Evolutionary conservation across 2,329 filamentous ascomycete genomes (phyloP).

Genomic region (Didymella keratinophila): DNA sequence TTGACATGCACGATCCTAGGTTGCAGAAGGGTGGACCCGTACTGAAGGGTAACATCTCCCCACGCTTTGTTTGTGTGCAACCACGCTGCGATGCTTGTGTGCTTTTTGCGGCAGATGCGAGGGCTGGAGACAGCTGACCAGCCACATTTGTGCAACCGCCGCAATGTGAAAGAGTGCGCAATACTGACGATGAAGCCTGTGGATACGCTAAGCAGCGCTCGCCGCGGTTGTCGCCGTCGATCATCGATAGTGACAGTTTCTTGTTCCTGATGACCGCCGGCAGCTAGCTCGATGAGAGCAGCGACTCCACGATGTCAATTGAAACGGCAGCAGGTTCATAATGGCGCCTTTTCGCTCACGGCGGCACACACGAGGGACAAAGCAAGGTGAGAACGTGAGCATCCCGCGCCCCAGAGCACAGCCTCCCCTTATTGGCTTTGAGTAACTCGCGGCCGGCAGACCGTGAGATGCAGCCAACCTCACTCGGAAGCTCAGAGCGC

Average conservation of each 20-base stretch:
- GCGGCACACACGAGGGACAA: constrained; percentile 1
- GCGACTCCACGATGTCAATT: constrained; percentile 2
- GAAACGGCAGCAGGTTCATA: background rate
- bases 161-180: constrained; percentile 2
- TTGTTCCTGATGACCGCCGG: constrained; percentile 19
- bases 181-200: constrained; percentile 2
- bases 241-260: constrained; percentile 18
- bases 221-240: constrained; percentile 22
- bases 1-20: constrained; percentile 9
- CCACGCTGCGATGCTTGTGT: constrained; percentile 13
- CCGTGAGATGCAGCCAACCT: constrained; percentile 14
- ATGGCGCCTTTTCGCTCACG: constrained; percentile 1
- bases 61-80: constrained; percentile 11
- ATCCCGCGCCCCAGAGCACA: constrained; percentile 18
- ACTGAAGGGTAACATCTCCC: constrained; percentile 10
- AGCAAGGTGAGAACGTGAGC: constrained; percentile 5
- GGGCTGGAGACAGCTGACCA: constrained; percentile 3
- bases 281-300: constrained; percentile 12
- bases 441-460: constrained; percentile 3
- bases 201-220: constrained; percentile 18
- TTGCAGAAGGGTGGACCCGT: constrained; percentile 3
- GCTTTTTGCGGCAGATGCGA: constrained; percentile 19
- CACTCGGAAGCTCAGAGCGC: constrained; percentile 9
- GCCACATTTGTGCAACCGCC: constrained; percentile 10
- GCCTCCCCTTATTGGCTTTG: constrained; percentile 13